Evolutionary conservation across 2,329 filamentous ascomycete species (phyloP).

Genomic region (Daldinia sp.): DNA sequence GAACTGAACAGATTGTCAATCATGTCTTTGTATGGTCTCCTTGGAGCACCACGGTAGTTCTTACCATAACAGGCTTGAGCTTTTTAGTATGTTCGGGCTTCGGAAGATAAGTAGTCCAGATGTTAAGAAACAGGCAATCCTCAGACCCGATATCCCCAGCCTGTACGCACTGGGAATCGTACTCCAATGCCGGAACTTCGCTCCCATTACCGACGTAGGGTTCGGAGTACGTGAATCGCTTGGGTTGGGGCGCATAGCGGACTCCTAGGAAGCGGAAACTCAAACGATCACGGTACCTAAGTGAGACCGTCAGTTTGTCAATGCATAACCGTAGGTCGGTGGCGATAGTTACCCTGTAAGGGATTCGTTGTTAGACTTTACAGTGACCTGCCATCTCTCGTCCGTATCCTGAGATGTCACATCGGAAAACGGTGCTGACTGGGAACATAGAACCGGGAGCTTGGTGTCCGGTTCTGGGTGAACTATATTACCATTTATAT

Average conservation of each 20-base stretch:
- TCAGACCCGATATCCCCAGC: conserved; percentile 48
- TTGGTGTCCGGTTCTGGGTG: conserved; percentile 18
- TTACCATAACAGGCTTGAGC: background rate
- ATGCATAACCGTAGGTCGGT: too few relatives aligned
- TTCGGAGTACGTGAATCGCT: conserved; percentile 55
- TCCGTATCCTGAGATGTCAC: conserved; percentile 45
- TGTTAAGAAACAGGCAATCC: conserved; percentile 58
- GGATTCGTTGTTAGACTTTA: conserved; percentile 51
- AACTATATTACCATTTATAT: conserved; percentile 40
- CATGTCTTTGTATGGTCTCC: background rate
- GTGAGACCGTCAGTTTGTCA: background rate
- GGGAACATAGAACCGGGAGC: conserved; percentile 53
- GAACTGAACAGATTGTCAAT: conserved; percentile 33
- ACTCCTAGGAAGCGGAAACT: conserved; percentile 60
- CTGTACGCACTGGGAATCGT: conserved; percentile 53
- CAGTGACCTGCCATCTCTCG: conserved; percentile 49
- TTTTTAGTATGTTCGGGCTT: conserved; percentile 24
- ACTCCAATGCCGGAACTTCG: conserved; percentile 48
- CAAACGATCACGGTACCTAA: conserved; percentile 41
- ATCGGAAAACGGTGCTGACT: conserved; percentile 54
- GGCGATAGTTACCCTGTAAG: conserved; percentile 45
- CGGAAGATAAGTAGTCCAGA: conserved; percentile 54
- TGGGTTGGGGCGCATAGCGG: conserved; percentile 55
- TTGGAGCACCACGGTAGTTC: background rate
- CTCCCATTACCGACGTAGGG: conserved; percentile 49